A percentile compares a stretch with the other conserved stretches of the same genome.
Conservation (phyloP, 805 yeast genomes). For the Yarrowia sp. region DNA sequence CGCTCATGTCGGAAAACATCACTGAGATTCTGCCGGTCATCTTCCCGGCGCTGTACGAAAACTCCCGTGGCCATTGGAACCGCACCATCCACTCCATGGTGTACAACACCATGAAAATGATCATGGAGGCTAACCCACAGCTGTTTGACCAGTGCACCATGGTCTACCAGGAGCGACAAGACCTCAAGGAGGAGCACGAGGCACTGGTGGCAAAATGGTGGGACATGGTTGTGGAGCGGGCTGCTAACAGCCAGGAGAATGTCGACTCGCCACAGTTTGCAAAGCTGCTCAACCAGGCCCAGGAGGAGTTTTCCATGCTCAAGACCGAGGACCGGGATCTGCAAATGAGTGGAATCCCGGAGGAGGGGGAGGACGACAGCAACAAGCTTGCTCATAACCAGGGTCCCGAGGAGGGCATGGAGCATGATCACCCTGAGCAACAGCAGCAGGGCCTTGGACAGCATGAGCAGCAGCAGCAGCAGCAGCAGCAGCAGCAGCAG, state of each 20-base stretch:
- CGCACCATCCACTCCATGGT: conserved; percentile 89
- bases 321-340: conserved; percentile 11
- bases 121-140: conserved; percentile 88
- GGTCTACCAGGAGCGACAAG: conserved; percentile 73
- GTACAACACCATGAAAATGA: conserved; percentile 82
- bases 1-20: conserved; percentile 80
- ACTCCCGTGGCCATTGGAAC: conserved; percentile 84
- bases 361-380: conserved; percentile 8
- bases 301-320: conserved; percentile 22
- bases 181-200: conserved; percentile 63
- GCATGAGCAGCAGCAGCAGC: not conserved
- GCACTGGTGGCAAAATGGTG: conserved; percentile 56
- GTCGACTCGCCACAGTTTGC: conserved; percentile 23
- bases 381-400: not conserved
- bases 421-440: conserved; percentile 3
- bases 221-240: conserved; percentile 47
- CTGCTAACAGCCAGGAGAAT: conserved; percentile 18
- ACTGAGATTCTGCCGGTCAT: conserved; percentile 90
- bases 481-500: not conserved
- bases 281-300: conserved; percentile 21
- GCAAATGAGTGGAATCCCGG: conserved; percentile 14
- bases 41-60: conserved; percentile 83
- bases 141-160: conserved; percentile 91
- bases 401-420: conserved; percentile 15
- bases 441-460: not conserved